Base-by-base conservation (phyloP, 345 rosid genomes). In the Populus pruinosa region DNA sequence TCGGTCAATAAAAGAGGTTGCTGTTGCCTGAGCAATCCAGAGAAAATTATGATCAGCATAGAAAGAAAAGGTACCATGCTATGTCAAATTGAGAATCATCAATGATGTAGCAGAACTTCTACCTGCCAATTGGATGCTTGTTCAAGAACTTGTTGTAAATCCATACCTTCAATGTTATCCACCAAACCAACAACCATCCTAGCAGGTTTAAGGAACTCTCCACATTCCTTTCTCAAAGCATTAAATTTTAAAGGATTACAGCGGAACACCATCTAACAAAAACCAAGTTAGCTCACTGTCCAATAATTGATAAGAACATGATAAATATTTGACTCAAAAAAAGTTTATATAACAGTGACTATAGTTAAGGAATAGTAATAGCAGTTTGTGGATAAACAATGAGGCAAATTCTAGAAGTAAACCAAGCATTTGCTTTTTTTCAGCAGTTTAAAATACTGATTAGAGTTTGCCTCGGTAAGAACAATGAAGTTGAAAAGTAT, bases 101-200 rank as follows among this genome's bases (percentile, higher is more conserved):
- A 67, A 55, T 8, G 49, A 53, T 38, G 47, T 62, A 29, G 39
- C 25, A 71, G 10, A n/a, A 76, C 62, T 50, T 72, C 67, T 85
- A 94, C 98, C 97, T 93, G 99, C 97, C 97, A 95, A 85, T 91
- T 90, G 78, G 82, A 83, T 61, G 85, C 85, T 82, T 85, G 89
- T 56, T 85, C 86, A 83, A 87, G 83, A 81, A 87, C 81, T 76
- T 85, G 88, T 61, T 85, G 85, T 44, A 85, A 80, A 72, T 90
- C 89, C 81, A 87, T 81, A 76, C 44, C 79, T 63, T 83, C 80
- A 75, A 82, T 80, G 43, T 85, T 83, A 39, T 75, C 77, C 35
- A 84, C 77, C 79, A 90, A 85, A 83, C 79, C 78, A 79, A 88
- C 68, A 67, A 83, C 88, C 33, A 82, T 74, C 66, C 72, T 70